Conservation (phyloP, 2,329 filamentous ascomycete genomes). For the Ophiostoma himal-ulmi region DNA sequence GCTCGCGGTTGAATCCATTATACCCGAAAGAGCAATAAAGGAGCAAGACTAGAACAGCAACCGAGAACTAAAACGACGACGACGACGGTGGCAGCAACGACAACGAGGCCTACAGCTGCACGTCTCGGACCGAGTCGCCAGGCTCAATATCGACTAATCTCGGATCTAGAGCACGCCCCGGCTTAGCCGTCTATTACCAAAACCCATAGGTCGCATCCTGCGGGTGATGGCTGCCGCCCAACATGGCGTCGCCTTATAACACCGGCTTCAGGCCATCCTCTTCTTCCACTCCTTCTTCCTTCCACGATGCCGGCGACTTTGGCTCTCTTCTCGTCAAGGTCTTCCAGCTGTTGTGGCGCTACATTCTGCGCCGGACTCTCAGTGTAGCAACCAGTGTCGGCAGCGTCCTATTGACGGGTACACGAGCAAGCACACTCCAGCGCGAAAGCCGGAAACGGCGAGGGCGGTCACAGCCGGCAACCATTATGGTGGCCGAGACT, state of each 20-base stretch:
- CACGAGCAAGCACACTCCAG: constrained; percentile 19
- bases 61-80: neutral
- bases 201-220: constrained; percentile 2
- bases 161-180: neutral
- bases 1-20: neutral
- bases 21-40: neutral
- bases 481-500: constrained; percentile 23
- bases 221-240: constrained; percentile 30
- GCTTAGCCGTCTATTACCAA: neutral
- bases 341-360: constrained; percentile 33
- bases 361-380: constrained; percentile 9
- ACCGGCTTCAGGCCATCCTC: constrained; percentile 27
- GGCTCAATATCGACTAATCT: neutral
- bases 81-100: neutral
- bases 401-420: constrained; percentile 20
- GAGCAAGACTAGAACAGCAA: neutral
- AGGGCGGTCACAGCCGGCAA: constrained; percentile 26
- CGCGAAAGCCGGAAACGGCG: constrained; percentile 20
- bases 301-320: constrained; percentile 34
- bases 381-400: neutral
- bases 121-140: neutral
- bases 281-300: neutral
- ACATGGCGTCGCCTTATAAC: constrained; percentile 39
- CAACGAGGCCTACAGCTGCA: neutral
- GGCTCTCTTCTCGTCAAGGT: constrained; percentile 30